These are phyloP conservation scores for Vachellia collinsii DNA, from an alignment of 306 rosid species.

Conservation along the genomic window DNA sequence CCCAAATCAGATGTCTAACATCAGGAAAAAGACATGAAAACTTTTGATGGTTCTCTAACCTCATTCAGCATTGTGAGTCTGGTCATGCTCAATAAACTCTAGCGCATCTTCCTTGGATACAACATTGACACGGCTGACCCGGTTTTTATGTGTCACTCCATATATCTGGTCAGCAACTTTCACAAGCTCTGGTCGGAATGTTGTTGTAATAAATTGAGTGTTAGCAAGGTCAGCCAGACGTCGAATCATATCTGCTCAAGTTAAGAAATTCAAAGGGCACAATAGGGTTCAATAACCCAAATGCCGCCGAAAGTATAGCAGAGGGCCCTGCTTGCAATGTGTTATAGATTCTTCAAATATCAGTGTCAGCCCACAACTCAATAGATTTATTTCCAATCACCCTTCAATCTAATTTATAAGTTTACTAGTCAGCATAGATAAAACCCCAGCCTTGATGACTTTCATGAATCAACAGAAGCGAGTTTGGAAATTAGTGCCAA, in stretches of 20 bases:
- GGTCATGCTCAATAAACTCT: conserved; percentile 89
- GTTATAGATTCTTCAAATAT: conserved; percentile 23
- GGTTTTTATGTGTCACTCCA: conserved; percentile 84
- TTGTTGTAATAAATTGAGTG: conserved; percentile 95
- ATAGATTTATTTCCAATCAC: conserved; percentile 9
- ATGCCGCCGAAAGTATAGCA: conserved; percentile 29
- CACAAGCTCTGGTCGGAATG: conserved; percentile 93
- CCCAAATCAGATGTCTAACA: not conserved
- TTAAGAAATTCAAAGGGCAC: conserved; percentile 51
- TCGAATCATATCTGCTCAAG: conserved; percentile 83
- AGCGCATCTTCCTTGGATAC: conserved; percentile 75
- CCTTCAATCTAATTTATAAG: not conserved
- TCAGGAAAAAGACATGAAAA: not conserved
- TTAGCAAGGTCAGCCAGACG: conserved; percentile 81
- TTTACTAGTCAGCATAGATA: not conserved
- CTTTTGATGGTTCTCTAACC: conserved; percentile 41
- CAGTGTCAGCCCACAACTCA: conserved; percentile 12
- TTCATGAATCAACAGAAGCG: not conserved
- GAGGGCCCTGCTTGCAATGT: not conserved
- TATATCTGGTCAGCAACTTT: conserved; percentile 93
- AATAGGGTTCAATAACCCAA: conserved; percentile 29
- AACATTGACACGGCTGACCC: conserved; percentile 90
- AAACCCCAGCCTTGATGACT: not conserved
- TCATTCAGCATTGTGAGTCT: conserved; percentile 81
- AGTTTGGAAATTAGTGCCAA: not conserved